Base-by-base conservation (phyloP, 78 protist genomes). In the Dictyostelium citrinum region DNA sequence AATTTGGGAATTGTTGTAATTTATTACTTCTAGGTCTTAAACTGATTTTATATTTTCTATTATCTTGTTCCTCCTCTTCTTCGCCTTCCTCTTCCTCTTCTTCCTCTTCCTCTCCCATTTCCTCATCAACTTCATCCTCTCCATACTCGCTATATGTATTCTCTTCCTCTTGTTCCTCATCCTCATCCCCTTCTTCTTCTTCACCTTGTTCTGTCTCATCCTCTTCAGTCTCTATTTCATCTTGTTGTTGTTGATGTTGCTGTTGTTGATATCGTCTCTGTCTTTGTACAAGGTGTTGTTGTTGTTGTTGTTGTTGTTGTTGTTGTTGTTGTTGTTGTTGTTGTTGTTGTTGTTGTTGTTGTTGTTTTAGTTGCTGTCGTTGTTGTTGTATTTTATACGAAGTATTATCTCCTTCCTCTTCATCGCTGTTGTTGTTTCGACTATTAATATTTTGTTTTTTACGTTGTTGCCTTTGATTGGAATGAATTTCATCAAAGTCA, bases 151-250 rank as follows among this genome's bases (percentile, higher is more conserved):
- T 43, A 43, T 58, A 5, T 3, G 5, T 11, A 10, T 22, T 6
- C 9, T 33, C 29, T 64, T 35, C 45, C 1, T 70, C 6, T 41
- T 67, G 5, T 49, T 46, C 29, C 12, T 29, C 17, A 60, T 77
- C n/a, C 31, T 74, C 91, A 51, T 92, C 46, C 75, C 83, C 31
- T 51, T n/a, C 75, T 49, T 31, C 27, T 60, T 61, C 45, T 5
- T 55, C 20, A 37, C 11, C 84, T 68, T 46, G 83, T 82, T 49
- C 95, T 27, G 29, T 84, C 92, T 64, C 96, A 68, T 31, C 88
- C 93, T 58, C 76, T 24, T 72, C 70, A n/a, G n/a, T n/a, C 20
- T 70, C 67, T 33, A 49, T 68, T 27, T 83, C 70, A 31, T 71
- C 55, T 83, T 83, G 35, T 49, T 58, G 31, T 58, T 1, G 2